These are phyloP conservation scores for Triticum turgidum DNA, from an alignment of 176 grass and related monocot species.

Conservation along the genomic window DNA sequence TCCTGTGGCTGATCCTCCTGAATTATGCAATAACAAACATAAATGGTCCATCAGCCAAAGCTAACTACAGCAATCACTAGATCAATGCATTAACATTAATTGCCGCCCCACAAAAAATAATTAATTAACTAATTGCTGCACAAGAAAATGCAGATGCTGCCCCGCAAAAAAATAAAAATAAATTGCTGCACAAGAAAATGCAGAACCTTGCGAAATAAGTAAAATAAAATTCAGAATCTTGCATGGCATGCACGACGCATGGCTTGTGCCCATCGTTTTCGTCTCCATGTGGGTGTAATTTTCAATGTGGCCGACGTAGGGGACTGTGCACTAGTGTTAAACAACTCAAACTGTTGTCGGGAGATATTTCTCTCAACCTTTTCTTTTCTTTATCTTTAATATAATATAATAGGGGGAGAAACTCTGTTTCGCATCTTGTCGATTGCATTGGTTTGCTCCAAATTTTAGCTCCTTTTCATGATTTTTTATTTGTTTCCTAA, in stretches of 20 bases:
- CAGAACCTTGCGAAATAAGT: neutral
- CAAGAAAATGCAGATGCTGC: too few species aligned
- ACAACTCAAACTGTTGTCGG: conserved; percentile 4
- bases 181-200: neutral
- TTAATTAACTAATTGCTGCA: too few species aligned
- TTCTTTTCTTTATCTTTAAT: neutral
- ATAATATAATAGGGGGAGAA: neutral
- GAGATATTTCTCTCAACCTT: neutral
- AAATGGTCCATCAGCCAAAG: neutral
- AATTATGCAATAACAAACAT: conserved; percentile 1
- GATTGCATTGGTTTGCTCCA: neutral
- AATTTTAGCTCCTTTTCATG: neutral
- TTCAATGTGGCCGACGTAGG: neutral
- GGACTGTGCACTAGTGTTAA: neutral
- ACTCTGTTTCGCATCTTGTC: neutral
- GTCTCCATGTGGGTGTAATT: neutral
- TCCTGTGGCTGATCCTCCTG: conserved; percentile 98
- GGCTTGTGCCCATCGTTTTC: neutral
- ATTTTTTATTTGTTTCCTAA: neutral
- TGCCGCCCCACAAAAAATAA: too few species aligned
- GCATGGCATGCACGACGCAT: neutral
- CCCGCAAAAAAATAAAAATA: too few species aligned
- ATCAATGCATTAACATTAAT: neutral
- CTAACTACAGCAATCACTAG: neutral
- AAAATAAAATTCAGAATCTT: neutral